A percentile compares a stretch with the other conserved stretches of the same genome.
phyloP scores from a whole-genome alignment of 805 yeast genomes.

The Phaffomyces antillensis region DNA sequence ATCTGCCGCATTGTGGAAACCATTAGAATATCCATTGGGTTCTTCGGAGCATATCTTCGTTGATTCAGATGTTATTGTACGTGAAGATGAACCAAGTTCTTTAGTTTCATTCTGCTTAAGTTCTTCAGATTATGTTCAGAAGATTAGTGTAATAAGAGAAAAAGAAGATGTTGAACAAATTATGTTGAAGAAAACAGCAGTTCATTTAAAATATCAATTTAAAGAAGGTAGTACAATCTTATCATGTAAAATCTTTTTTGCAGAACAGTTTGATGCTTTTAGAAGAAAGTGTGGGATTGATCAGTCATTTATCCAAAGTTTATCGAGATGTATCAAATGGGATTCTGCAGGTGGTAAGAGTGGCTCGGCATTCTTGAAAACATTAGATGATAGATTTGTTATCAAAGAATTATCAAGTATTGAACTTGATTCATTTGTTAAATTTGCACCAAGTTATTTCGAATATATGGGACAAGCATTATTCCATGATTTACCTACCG shows the following conservation, averaged over 20 bases:
- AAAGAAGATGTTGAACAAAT: conserved; percentile 44
- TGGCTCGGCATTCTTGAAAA: conserved; percentile 89
- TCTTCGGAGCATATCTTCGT: conserved; percentile 86
- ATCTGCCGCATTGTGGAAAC: conserved; percentile 92
- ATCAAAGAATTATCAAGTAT: conserved; percentile 82
- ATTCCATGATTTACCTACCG: conserved; percentile 92
- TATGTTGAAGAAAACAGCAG: conserved; percentile 77
- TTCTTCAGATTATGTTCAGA: conserved; percentile 71
- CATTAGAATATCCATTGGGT: conserved; percentile 71
- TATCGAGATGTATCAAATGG: conserved; percentile 93
- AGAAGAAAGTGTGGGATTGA: conserved; percentile 75
- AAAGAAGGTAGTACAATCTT: conserved; percentile 76
- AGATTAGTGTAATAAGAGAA: conserved; percentile 32
- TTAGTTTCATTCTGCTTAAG: conserved; percentile 88
- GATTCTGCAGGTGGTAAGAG: conserved; percentile 95
- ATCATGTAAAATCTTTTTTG: conserved; percentile 90
- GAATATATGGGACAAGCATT: conserved; percentile 93
- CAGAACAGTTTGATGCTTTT: conserved; percentile 95
- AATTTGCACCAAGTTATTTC: conserved; percentile 94
- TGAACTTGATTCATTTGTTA: conserved; percentile 89
- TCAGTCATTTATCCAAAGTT: conserved; percentile 74
- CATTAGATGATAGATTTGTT: conserved; percentile 83
- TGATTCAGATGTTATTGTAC: conserved; percentile 85
- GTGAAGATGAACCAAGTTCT: conserved; percentile 96
- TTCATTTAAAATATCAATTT: conserved; percentile 88